Conservation (phyloP, 73 alveolate genomes). For the Symbiodinium natans region DNA sequence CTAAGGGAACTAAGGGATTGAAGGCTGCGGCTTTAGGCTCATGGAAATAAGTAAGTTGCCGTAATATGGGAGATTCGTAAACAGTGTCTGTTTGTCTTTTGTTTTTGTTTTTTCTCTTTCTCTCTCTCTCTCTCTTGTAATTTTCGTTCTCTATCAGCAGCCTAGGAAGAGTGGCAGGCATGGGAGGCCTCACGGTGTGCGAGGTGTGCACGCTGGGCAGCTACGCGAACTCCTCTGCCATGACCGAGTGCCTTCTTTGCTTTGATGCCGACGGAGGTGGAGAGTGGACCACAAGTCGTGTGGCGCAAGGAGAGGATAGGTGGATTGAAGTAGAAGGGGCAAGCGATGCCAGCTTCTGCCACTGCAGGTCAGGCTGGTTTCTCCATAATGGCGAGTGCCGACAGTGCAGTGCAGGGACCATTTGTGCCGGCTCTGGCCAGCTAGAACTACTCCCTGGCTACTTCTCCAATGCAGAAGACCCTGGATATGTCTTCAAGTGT, state of each 20-base stretch:
- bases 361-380: constrained; percentile 35
- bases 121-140: too few relatives aligned
- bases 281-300: constrained; percentile 48
- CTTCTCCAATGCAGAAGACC: neutral
- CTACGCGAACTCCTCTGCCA: constrained; percentile 22
- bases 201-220: constrained; percentile 48
- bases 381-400: neutral
- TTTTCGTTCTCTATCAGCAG: too few relatives aligned
- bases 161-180: too few relatives aligned
- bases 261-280: neutral
- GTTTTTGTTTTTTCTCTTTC: too few relatives aligned
- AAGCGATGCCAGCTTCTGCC: neutral
- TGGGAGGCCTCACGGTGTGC: constrained; percentile 16
- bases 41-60: too few relatives aligned
- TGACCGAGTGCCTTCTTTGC: neutral
- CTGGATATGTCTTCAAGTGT: constrained; percentile 38
- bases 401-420: constrained; percentile 10
- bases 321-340: constrained; percentile 57
- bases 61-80: too few relatives aligned
- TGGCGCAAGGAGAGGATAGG: constrained; percentile 10
- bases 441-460: constrained; percentile 41
- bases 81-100: too few relatives aligned
- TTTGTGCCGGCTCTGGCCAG: constrained; percentile 11
- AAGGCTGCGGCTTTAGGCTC: too few relatives aligned
- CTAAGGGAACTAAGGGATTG: too few relatives aligned